Evolutionary conservation across 768 basidiomycete genomes (phyloP).

Genomic region (Phallus indusiatus): DNA sequence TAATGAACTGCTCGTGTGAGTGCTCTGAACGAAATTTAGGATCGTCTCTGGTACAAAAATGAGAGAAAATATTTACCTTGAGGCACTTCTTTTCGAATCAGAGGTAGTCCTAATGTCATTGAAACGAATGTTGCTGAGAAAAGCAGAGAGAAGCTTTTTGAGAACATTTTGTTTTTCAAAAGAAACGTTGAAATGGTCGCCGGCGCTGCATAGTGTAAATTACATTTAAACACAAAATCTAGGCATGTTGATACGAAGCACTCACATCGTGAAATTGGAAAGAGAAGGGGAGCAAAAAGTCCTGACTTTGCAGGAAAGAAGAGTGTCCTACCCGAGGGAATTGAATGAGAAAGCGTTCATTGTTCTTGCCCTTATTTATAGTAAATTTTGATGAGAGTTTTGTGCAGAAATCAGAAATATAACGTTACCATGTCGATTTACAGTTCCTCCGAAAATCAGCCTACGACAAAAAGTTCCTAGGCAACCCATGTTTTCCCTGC

Average conservation of each 20-base stretch:
- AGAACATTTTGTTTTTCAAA: not conserved
- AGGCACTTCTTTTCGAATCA: slow-evolving; percentile 49
- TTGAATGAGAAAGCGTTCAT: not conserved
- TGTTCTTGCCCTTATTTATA: not conserved
- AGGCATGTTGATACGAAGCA: not conserved
- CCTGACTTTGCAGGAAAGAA: not conserved
- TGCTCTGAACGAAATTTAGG: slow-evolving; percentile 34
- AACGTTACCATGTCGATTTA: not conserved
- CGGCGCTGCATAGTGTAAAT: not conserved
- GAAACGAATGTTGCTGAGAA: not conserved
- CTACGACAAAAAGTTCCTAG: not conserved
- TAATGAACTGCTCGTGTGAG: slow-evolving; percentile 52
- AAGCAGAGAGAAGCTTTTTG: not conserved
- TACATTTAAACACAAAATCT: not conserved
- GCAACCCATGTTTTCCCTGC: not conserved
- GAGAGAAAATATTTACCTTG: slow-evolving; percentile 35
- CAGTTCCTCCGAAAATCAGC: not conserved
- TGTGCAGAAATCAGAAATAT: not conserved
- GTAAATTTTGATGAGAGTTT: not conserved
- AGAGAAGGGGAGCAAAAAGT: not conserved
- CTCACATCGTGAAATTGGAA: not conserved
- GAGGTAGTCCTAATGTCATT: slow-evolving; percentile 29
- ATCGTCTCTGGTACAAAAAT: slow-evolving; percentile 7
- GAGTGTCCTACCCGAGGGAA: not conserved
- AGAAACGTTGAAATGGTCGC: not conserved